Evolutionary conservation across 805 yeast species (phyloP), one percentile per base, ranked within the genome.

Genomic region (Sungouiozyma intestinalis): DNA sequence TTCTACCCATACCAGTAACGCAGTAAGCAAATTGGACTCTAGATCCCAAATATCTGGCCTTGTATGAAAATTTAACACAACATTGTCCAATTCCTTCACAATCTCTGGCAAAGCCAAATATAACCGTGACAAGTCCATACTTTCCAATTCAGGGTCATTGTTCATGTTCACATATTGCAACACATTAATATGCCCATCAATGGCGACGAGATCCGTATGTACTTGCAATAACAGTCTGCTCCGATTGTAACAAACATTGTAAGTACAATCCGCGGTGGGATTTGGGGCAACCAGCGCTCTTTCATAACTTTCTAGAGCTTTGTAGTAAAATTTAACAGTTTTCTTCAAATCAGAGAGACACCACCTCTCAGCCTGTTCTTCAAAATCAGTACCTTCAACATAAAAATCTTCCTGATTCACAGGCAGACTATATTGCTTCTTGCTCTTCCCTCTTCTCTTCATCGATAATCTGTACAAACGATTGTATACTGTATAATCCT

Each of bases 291-390:
- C 16, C 8, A 57, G 56, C 35, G 65, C 75, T 27, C 53, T 60
- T 47, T 68, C 51, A 37, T 62, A 62, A 9, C 48, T 39, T 17
- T 48, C 48, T 29, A 51, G 42, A 1, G 66, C 62, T 38, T 45
- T 45, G n/a, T 49, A 35, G 39, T 56, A 60, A 27, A 52, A 51
- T 29, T 55, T 45, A 15, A 61, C 41, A 16, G 58, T 47, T 34
- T 58, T 60, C 38, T 54, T 55, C 11, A 60, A 46, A 41, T 62
- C 66, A 2, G 63, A 60, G 3, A 53, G 46, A 4, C 53, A 45
- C 64, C 65, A 62, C 37, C 66, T 51, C 35, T 60, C 65, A n/a
- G 60, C 66, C 35, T 59, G 60, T 38, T 60, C 64, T 44, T 62
- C 66, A 36, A 41, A 47, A 6, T 50, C 48, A 2, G 55, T 53